Evolutionary conservation across 140 eudicot genomes (phyloP).

Genomic region (Anethum foeniculum): DNA sequence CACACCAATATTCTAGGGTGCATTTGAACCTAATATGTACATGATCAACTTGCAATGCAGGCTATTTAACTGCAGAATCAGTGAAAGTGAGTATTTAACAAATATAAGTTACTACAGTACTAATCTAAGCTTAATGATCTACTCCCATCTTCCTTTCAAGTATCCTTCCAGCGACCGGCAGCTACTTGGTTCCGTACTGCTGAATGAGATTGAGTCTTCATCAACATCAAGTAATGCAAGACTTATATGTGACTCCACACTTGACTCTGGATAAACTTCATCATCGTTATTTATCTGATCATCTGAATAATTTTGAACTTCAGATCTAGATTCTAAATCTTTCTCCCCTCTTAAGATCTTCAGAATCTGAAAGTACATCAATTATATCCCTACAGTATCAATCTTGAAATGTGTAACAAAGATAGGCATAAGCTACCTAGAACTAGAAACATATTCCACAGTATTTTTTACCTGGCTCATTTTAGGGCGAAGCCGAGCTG

Average conservation of each 20-base stretch:
- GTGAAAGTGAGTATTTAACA: not conserved
- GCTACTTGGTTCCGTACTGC: slow-evolving; percentile 53
- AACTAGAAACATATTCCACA: not conserved
- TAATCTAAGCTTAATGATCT: slow-evolving; percentile 58
- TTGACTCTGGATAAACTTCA: slow-evolving; percentile 79
- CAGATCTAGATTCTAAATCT: slow-evolving; percentile 19
- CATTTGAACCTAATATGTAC: slow-evolving; percentile 4
- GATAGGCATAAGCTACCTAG: not conserved
- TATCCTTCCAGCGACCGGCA: slow-evolving; percentile 57
- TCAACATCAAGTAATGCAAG: slow-evolving; percentile 77
- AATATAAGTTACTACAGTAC: not conserved
- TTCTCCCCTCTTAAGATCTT: slow-evolving; percentile 53
- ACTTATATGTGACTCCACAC: slow-evolving; percentile 68
- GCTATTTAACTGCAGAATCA: not conserved
- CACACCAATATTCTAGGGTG: not conserved
- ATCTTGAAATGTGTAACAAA: not conserved
- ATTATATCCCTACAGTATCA: not conserved
- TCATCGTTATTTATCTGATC: slow-evolving; percentile 44
- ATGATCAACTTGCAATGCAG: slow-evolving; percentile 1
- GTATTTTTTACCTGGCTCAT: slow-evolving; percentile 47
- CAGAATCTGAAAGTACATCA: slow-evolving; percentile 24
- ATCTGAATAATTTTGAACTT: slow-evolving; percentile 22
- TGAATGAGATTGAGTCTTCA: slow-evolving; percentile 44
- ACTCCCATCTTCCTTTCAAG: slow-evolving; percentile 64
- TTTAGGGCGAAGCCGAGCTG: slow-evolving; percentile 73